A percentile compares a stretch with the other conserved stretches of the same genome.
phyloP scores from a whole-genome alignment of 352 stramenopile species.

The Pythium angustatum region DNA sequence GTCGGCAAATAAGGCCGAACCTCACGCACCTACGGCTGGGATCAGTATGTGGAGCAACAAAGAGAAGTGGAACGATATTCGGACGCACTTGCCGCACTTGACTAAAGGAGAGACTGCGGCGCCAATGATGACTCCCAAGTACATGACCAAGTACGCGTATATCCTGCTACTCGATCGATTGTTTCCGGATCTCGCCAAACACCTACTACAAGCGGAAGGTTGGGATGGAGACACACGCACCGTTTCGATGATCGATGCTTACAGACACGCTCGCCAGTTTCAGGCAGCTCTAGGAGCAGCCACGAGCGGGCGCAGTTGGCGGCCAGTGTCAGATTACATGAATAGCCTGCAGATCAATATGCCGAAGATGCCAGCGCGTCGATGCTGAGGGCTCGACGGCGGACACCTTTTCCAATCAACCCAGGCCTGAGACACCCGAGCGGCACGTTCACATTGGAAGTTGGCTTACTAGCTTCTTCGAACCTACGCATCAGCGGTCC shows the following conservation, averaged over 20 bases:
- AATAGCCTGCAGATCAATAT: not conserved
- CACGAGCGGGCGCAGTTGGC: not conserved
- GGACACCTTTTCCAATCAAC: not conserved
- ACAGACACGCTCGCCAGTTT: not conserved
- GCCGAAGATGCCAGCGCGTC: not conserved
- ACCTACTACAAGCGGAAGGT: not conserved
- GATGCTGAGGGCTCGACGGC: not conserved
- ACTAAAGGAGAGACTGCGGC: not conserved
- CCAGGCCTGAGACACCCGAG: not conserved
- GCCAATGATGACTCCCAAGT: not conserved
- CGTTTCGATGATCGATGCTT: not conserved
- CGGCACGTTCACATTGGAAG: not conserved
- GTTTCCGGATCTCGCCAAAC: not conserved
- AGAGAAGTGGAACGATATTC: too few relatives aligned
- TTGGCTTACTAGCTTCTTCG: slow-evolving; percentile 1
- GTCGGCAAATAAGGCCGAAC: too few relatives aligned
- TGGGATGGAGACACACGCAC: not conserved
- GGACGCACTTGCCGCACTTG: not conserved
- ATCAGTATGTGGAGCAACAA: too few relatives aligned
- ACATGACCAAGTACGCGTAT: not conserved
- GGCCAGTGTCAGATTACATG: not conserved
- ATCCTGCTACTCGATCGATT: not conserved
- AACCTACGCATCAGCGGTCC: not conserved
- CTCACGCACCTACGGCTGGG: too few relatives aligned
- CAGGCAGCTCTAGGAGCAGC: not conserved